Conservation (phyloP, 2,329 filamentous ascomycete species). For the Blastomyces percursus region DNA sequence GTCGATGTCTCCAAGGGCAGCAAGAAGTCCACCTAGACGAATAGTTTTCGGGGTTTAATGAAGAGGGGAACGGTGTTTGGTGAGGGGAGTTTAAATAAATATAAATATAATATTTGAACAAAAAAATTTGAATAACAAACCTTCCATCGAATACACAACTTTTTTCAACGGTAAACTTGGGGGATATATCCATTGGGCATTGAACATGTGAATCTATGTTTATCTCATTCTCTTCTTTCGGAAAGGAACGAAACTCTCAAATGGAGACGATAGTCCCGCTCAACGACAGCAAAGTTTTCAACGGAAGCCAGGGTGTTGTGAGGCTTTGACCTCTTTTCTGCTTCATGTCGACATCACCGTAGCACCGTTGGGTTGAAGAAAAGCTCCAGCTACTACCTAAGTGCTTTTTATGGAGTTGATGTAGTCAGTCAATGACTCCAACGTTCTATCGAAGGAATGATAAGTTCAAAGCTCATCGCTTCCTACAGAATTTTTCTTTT, state of each 20-base stretch:
- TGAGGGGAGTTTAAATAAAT: neutral
- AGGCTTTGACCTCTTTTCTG: neutral
- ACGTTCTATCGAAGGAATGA: neutral
- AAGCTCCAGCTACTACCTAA: neutral
- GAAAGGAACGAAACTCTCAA: too few species aligned
- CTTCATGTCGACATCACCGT: neutral
- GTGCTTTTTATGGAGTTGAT: neutral
- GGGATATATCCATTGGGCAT: neutral
- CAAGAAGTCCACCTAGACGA: conserved; percentile 28
- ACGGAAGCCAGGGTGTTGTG: neutral
- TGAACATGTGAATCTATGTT: neutral
- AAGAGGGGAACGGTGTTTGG: neutral
- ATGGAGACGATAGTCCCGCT: neutral
- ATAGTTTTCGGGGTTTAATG: neutral
- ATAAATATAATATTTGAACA: neutral
- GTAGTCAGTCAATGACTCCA: neutral
- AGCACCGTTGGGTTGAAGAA: neutral
- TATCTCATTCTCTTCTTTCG: neutral
- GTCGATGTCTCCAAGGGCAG: conserved; percentile 37
- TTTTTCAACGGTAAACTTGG: neutral
- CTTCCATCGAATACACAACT: neutral
- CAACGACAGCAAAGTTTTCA: neutral
- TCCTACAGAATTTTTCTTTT: neutral
- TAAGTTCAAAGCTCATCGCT: neutral
- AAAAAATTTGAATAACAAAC: neutral